Evolutionary conservation across 2,329 filamentous ascomycete species (phyloP).

Genomic region (Monascus ruber): DNA sequence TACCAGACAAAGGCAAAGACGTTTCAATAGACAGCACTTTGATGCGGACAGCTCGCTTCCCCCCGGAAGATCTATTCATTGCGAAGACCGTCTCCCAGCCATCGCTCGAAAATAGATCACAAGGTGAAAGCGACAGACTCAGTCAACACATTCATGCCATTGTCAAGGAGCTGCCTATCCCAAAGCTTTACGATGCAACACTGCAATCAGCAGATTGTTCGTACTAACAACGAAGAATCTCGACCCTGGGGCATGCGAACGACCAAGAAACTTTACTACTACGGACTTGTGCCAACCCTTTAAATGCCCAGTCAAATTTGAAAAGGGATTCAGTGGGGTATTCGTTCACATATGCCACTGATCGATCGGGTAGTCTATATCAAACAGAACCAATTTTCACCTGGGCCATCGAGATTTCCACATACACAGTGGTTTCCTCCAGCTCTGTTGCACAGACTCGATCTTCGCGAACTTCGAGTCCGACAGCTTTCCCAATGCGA

Average conservation of each 20-base stretch:
- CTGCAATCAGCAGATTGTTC: no score
- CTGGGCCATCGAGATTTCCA: background rate
- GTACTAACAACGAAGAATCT: no score
- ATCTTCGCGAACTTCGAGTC: slow-evolving; percentile 22
- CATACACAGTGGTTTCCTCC: slow-evolving; percentile 19
- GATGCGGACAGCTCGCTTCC: slow-evolving; percentile 6
- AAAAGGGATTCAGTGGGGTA: no score
- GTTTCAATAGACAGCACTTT: background rate
- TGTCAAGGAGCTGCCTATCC: slow-evolving; percentile 5
- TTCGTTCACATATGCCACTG: no score
- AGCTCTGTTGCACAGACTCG: slow-evolving; percentile 17
- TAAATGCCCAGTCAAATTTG: no score
- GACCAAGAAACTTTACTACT: no score
- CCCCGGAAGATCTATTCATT: slow-evolving; percentile 3
- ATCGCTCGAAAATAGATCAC: slow-evolving; percentile 9
- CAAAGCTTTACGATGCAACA: no score
- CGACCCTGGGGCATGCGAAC: no score
- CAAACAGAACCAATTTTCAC: no score
- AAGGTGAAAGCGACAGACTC: slow-evolving; percentile 10
- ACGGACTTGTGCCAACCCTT: no score
- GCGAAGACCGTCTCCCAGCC: slow-evolving; percentile 10
- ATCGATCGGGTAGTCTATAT: no score
- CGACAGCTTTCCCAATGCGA: slow-evolving; percentile 15
- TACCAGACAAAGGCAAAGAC: no score
- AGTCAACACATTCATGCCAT: slow-evolving; percentile 8